Conservation (phyloP, 2,329 filamentous ascomycete species). For the Sporothrix mexicana region DNA sequence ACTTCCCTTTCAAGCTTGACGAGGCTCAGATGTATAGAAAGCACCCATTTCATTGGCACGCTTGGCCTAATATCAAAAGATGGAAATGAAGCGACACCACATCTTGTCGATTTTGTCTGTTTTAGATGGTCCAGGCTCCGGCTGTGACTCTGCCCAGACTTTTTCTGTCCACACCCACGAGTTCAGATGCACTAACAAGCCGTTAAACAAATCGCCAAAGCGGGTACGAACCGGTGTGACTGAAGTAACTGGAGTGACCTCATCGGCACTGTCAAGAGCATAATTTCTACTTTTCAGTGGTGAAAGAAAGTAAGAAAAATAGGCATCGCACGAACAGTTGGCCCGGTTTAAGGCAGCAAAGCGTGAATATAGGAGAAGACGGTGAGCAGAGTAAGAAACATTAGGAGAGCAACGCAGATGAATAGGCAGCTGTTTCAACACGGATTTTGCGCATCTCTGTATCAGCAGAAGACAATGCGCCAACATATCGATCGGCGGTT, state of each 20-base stretch:
- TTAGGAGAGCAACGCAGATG: background rate
- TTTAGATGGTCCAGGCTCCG: background rate
- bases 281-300: background rate
- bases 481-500: background rate
- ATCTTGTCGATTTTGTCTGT: background rate
- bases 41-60: no score
- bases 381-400: background rate
- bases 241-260: background rate
- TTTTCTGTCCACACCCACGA: no score
- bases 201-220: background rate
- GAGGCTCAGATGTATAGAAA: no score
- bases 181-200: background rate
- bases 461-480: background rate
- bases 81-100: constrained; percentile 1
- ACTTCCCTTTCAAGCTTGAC: no score
- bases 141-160: no score
- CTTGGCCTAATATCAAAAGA: background rate
- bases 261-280: background rate
- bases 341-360: constrained; percentile 16
- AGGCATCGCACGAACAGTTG: constrained; percentile 15
- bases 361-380: background rate
- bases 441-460: background rate
- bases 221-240: background rate
- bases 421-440: background rate
- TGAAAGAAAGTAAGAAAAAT: constrained; percentile 22